These are phyloP conservation scores for Tagetes patula DNA, from an alignment of 129 eudicot species.

Conservation along the genomic window DNA sequence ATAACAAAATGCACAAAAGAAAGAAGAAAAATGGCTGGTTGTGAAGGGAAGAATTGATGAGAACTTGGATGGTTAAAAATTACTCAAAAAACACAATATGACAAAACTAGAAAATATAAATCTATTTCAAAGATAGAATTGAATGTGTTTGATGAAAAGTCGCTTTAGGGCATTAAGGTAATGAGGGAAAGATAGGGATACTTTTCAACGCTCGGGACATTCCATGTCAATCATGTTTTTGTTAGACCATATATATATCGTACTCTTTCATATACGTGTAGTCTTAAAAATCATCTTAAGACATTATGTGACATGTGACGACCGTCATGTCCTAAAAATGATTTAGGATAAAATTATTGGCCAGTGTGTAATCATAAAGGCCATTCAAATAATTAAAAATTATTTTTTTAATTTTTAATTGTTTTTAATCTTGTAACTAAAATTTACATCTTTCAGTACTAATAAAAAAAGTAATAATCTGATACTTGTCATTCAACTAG, in stretches of 20 bases:
- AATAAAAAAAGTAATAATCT: too few species aligned
- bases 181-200: neutral
- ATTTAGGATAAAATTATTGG: too few species aligned
- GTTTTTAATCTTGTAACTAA: too few species aligned
- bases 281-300: too few species aligned
- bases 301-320: too few species aligned
- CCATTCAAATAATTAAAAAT: too few species aligned
- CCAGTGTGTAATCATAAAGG: too few species aligned
- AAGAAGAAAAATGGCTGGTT: neutral
- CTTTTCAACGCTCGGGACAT: conserved; percentile 8
- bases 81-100: neutral
- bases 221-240: neutral
- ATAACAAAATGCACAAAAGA: neutral
- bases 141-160: neutral
- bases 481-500: too few species aligned
- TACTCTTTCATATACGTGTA: too few species aligned
- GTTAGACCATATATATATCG: neutral
- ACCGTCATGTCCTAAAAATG: too few species aligned
- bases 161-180: conserved; percentile 6
- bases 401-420: too few species aligned
- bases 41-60: neutral
- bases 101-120: neutral
- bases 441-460: too few species aligned
- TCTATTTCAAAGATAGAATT: neutral
- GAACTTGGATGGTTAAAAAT: neutral